Conservation (phyloP, 768 basidiomycete genomes). For the Tylopilus rubrobrunneus region DNA sequence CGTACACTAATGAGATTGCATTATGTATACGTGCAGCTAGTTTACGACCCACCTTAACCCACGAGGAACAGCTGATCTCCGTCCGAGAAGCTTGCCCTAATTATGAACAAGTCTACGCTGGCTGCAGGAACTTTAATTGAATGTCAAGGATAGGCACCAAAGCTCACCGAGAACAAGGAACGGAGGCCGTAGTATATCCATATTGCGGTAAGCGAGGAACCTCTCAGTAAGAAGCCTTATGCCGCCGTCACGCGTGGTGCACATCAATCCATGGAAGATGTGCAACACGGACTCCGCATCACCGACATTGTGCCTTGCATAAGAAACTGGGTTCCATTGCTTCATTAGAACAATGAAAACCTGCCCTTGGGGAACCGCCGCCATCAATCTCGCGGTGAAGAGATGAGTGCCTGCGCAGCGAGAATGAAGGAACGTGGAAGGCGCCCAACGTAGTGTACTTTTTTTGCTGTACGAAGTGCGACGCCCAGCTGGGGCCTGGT, state of each 20-base stretch:
- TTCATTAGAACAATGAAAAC: slow-evolving; percentile 26
- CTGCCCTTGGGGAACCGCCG: slow-evolving; percentile 15
- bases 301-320: slow-evolving; percentile 12
- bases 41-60: slow-evolving; percentile 28
- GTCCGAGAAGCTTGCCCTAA: slow-evolving; percentile 11
- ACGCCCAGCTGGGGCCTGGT: background rate
- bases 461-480: slow-evolving; percentile 4
- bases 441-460: background rate
- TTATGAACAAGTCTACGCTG: slow-evolving; percentile 11
- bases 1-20: background rate
- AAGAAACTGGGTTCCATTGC: slow-evolving; percentile 19
- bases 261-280: slow-evolving; percentile 17
- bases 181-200: slow-evolving; percentile 10
- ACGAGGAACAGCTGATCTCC: slow-evolving; percentile 27
- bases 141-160: slow-evolving; percentile 5
- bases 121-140: slow-evolving; percentile 7
- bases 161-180: slow-evolving; percentile 4
- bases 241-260: slow-evolving; percentile 1
- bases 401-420: background rate
- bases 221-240: slow-evolving; percentile 3
- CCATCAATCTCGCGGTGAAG: slow-evolving; percentile 9
- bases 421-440: slow-evolving; percentile 16
- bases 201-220: slow-evolving; percentile 16
- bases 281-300: slow-evolving; percentile 6
- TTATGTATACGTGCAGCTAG: slow-evolving; percentile 18